Percentiles rank a stretch among this genome's conserved stretches.
Evolutionary conservation across 2,329 filamentous ascomycete genomes (phyloP).

Genomic region (Fusarium musae): DNA sequence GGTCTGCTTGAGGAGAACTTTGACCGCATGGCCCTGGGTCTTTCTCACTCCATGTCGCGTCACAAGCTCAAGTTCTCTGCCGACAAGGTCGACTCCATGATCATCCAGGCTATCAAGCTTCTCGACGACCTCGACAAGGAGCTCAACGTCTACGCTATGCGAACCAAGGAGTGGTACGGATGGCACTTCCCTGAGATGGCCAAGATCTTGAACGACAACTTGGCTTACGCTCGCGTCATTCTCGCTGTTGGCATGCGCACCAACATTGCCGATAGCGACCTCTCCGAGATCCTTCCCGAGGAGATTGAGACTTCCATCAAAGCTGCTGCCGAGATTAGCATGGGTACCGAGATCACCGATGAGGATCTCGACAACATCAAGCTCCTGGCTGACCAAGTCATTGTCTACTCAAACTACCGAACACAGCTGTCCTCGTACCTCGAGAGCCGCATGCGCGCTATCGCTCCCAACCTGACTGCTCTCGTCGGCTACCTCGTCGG

Average conservation of each 20-base stretch:
- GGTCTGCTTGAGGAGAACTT: constrained; percentile 87
- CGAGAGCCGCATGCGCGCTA: constrained; percentile 92
- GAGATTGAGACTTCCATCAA: constrained; percentile 94
- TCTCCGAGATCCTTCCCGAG: constrained; percentile 92
- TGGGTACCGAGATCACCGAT: constrained; percentile 96
- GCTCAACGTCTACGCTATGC: constrained; percentile 98
- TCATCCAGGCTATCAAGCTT: constrained; percentile 94
- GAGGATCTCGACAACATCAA: constrained; percentile 95
- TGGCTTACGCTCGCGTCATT: constrained; percentile 91
- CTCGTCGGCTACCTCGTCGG: constrained; percentile 94
- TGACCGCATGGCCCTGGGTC: constrained; percentile 93
- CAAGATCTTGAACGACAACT: constrained; percentile 96
- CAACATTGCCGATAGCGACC: constrained; percentile 79
- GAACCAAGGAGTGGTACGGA: constrained; percentile 99
- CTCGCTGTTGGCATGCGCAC: constrained; percentile 89
- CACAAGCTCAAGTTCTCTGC: constrained; percentile 99
- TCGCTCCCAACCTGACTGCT: constrained; percentile 94
- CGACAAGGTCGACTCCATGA: constrained; percentile 99
- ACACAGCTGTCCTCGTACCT: constrained; percentile 89
- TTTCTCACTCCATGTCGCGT: constrained; percentile 94
- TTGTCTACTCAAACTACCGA: constrained; percentile 91
- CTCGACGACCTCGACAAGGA: constrained; percentile 98
- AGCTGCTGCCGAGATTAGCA: constrained; percentile 93
- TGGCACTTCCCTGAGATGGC: constrained; percentile 99
- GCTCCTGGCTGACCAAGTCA: constrained; percentile 90